Base-by-base conservation (phyloP, 2,329 filamentous ascomycete genomes). In the Diaporthe citriasiana region DNA sequence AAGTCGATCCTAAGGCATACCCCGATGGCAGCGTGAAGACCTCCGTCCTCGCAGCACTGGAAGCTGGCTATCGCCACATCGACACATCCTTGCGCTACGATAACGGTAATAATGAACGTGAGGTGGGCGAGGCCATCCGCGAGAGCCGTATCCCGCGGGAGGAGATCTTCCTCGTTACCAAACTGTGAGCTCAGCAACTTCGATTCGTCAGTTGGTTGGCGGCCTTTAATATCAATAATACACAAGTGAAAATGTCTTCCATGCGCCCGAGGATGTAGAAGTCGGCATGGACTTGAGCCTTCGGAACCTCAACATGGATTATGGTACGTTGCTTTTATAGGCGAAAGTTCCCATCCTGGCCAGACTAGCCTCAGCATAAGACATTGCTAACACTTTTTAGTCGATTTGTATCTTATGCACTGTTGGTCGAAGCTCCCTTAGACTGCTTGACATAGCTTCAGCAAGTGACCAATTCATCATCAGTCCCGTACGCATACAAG, bases 181-280 rank as follows among this genome's bases (percentile, higher is more conserved):
- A 57, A 35, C 53, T 57, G 53, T 57, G 10, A 57, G 53, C 33
- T 30, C 25, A 57, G 25, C 25, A 27, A 27, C 5, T 27, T 57
- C 12, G 5, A 27, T 57, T 57, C 53, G 15, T 22, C 33, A 10
- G 15, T n/a, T 57, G 7, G 33, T 19, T 57, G 33, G 17, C 53
- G 25, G 53, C 15, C 3, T 35, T 30, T 57, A 57, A 45, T 45
- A 15, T 7, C 42, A 45, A 17, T n/a, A n/a, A n/a, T n/a, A n/a
- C n/a, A n/a, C 25, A 57, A 57, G 53, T 12, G 53, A 57, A 19
- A 57, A 57, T 57, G 53, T 57, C 53, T 57, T 57, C 15, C 53
- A 57, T 35, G 25, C 33, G 53, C 53, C 53, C 15, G 53, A 57
- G 33, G 53, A 57, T 19, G 53, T 57, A 35, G 53, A 57, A n/a